Percentiles rank a stretch among this genome's conserved stretches.
Evolutionary conservation across 2,329 filamentous ascomycete species (phyloP).

Genomic region (Elsinoe fawcettii): DNA sequence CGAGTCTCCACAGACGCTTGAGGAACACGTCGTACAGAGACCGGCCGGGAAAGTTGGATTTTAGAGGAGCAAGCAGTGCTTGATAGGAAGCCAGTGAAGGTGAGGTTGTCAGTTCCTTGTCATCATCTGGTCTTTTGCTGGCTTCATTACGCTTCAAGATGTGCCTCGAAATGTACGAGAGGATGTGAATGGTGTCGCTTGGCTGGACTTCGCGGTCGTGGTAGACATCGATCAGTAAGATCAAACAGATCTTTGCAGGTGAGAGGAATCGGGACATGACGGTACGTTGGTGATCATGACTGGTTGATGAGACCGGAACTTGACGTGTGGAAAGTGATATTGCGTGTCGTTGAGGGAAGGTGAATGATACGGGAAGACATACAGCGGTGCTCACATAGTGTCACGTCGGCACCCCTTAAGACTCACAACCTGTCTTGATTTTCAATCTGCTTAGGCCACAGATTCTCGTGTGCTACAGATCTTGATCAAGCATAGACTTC

Average conservation of each 20-base stretch:
- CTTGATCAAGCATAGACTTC: too few relatives aligned
- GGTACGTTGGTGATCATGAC: background rate
- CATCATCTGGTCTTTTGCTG: background rate
- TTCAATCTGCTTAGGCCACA: background rate
- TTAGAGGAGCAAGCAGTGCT: slow-evolving; percentile 28
- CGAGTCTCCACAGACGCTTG: slow-evolving; percentile 71
- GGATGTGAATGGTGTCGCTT: slow-evolving; percentile 52
- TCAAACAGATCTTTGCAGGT: slow-evolving; percentile 77
- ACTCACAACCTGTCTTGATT: too few relatives aligned
- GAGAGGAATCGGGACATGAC: slow-evolving; percentile 74
- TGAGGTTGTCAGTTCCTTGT: slow-evolving; percentile 30
- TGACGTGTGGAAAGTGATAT: too few relatives aligned
- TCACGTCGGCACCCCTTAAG: too few relatives aligned
- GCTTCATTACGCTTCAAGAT: slow-evolving; percentile 30
- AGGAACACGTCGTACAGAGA: slow-evolving; percentile 86
- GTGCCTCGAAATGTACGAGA: slow-evolving; percentile 71
- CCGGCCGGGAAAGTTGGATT: slow-evolving; percentile 58
- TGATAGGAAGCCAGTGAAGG: slow-evolving; percentile 28
- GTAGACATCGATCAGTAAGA: slow-evolving; percentile 77
- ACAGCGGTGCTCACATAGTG: too few relatives aligned
- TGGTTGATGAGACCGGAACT: background rate
- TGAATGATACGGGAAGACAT: too few relatives aligned
- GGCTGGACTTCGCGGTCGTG: slow-evolving; percentile 21
- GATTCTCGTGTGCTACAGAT: too few relatives aligned
- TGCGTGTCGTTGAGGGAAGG: too few relatives aligned